Evolutionary conservation across 2,329 filamentous ascomycete genomes (phyloP).

Genomic region (Triangularia setosa): DNA sequence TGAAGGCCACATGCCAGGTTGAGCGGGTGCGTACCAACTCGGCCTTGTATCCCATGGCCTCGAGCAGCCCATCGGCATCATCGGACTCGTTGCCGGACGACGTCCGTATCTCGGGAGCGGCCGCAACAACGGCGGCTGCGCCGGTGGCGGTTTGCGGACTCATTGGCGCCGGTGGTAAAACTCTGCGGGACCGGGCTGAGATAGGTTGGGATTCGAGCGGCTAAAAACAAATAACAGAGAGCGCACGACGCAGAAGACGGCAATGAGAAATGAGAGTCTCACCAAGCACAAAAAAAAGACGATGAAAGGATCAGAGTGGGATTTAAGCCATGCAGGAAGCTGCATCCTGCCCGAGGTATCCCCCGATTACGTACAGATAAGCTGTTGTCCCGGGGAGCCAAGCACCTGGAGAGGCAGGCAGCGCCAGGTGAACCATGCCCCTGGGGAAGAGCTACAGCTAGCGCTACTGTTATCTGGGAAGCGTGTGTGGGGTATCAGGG

Average conservation of each 20-base stretch:
- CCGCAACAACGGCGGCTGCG: neutral
- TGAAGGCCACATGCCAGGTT: conserved; percentile 67
- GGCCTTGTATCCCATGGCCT: conserved; percentile 62
- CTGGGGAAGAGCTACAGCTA: neutral
- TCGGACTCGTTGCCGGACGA: conserved; percentile 18
- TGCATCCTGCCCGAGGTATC: neutral
- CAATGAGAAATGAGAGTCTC: neutral
- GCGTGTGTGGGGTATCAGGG: neutral
- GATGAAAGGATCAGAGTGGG: neutral
- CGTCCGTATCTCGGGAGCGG: neutral
- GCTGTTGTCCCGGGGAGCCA: neutral
- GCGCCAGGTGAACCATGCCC: neutral
- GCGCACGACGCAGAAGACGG: neutral
- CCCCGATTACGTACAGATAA: conserved; percentile 9
- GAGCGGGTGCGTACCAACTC: conserved; percentile 63
- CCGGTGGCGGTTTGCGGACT: neutral
- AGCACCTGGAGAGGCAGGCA: neutral
- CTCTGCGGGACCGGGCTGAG: neutral
- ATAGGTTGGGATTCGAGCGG: neutral
- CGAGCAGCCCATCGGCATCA: conserved; percentile 57
- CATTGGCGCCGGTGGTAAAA: neutral
- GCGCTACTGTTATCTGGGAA: neutral
- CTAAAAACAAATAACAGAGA: neutral
- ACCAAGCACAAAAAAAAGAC: neutral
- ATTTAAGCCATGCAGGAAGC: neutral